Conservation (phyloP, 169 alveolate species). For the Fabrea salina region DNA sequence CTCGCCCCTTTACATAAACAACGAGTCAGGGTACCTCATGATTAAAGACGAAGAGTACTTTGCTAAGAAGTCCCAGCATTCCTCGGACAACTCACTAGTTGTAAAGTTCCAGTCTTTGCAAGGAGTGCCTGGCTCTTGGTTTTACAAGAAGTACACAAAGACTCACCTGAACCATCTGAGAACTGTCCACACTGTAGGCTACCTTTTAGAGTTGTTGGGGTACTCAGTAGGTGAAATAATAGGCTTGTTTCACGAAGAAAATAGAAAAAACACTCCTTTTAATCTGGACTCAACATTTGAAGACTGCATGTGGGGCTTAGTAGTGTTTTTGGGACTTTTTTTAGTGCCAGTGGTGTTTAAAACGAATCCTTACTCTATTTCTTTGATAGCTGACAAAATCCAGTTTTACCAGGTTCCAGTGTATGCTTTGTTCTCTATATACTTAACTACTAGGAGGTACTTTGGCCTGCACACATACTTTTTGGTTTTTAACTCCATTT, state of each 20-base stretch:
- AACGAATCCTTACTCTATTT: neutral
- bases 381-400: neutral
- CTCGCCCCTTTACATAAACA: too few species aligned
- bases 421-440: neutral
- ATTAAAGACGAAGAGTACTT: too few species aligned
- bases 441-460: neutral
- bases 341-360: neutral
- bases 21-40: too few species aligned
- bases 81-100: too few species aligned
- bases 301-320: neutral
- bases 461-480: too few species aligned
- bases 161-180: neutral
- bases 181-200: neutral
- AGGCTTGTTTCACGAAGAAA: neutral
- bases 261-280: neutral
- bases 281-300: conserved; percentile 9
- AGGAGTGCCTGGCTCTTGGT: neutral
- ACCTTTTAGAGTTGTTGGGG: neutral
- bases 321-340: neutral
- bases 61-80: too few species aligned
- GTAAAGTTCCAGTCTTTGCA: too few species aligned
- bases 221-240: neutral
- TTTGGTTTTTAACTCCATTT: neutral
- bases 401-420: neutral
- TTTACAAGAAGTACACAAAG: neutral